These are phyloP conservation scores for Colletotrichum sublineola DNA, from an alignment of 2,329 filamentous ascomycete species.

Conservation along the genomic window DNA sequence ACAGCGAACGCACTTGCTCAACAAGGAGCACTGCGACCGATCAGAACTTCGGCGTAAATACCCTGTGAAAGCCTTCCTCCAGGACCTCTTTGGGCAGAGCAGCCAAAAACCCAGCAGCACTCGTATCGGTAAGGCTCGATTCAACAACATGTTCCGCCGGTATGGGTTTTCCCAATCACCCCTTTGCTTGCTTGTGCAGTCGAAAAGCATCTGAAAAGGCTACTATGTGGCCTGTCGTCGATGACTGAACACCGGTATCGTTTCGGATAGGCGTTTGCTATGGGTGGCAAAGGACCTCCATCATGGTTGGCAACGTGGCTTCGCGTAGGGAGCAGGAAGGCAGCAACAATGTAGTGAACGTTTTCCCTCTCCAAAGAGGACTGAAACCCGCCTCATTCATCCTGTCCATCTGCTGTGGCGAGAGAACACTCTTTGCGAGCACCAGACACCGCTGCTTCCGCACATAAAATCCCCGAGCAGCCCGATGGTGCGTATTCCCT, in stretches of 20 bases:
- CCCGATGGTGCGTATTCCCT: conserved; percentile 6
- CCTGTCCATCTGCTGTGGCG: neutral
- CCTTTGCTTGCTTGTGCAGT: neutral
- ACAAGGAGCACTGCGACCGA: neutral
- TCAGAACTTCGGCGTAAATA: neutral
- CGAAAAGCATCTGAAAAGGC: neutral
- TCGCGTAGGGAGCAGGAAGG: conserved; percentile 1
- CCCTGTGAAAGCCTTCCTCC: neutral
- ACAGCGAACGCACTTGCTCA: neutral
- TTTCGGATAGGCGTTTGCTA: conserved; percentile 10
- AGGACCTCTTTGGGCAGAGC: neutral
- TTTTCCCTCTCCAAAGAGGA: neutral
- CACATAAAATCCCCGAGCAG: neutral
- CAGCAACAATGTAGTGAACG: conserved; percentile 2
- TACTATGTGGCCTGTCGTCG: neutral
- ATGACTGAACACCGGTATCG: conserved; percentile 22
- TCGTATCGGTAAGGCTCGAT: neutral
- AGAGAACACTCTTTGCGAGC: conserved; percentile 3
- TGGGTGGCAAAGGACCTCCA: conserved; percentile 4
- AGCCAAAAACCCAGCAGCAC: neutral
- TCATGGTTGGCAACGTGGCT: conserved; percentile 9
- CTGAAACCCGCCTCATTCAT: neutral
- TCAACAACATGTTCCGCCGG: conserved; percentile 5
- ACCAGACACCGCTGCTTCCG: conserved; percentile 17
- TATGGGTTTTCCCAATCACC: neutral